Conservation (phyloP, 2,329 filamentous ascomycete species). For the Monosporascus sp. region DNA sequence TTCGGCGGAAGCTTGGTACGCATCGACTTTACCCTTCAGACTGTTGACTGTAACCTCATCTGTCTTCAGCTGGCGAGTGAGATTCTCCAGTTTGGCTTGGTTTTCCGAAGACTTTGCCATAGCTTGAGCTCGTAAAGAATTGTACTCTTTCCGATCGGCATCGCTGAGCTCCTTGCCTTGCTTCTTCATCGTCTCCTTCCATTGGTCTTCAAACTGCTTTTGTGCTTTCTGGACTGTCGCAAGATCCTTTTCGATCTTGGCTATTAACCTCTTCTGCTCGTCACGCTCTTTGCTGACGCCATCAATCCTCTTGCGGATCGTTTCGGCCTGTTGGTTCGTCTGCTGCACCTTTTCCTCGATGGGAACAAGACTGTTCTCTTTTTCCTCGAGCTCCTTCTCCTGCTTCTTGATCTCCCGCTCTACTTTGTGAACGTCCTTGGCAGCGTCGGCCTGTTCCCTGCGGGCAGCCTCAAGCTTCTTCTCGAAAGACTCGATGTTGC, state of each 20-base stretch:
- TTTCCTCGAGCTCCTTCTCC: conserved; percentile 81
- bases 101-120: conserved; percentile 76
- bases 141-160: conserved; percentile 84
- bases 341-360: conserved; percentile 89
- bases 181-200: conserved; percentile 76
- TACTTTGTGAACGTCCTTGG: conserved; percentile 71
- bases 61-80: conserved; percentile 83
- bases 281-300: conserved; percentile 73
- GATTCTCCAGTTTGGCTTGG: conserved; percentile 75
- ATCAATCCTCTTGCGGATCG: conserved; percentile 61
- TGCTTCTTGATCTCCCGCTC: conserved; percentile 81
- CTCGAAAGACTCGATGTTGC: conserved; percentile 82
- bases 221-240: conserved; percentile 84
- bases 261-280: conserved; percentile 60
- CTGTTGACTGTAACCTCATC: conserved; percentile 89
- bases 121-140: conserved; percentile 75
- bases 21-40: conserved; percentile 81
- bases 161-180: conserved; percentile 83
- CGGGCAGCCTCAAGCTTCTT: conserved; percentile 74
- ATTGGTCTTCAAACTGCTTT: conserved; percentile 80
- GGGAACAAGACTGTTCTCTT: conserved; percentile 78
- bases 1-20: conserved; percentile 65
- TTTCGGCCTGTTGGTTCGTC: conserved; percentile 64
- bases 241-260: conserved; percentile 75
- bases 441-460: conserved; percentile 73